Evolutionary conservation across 805 yeast species (phyloP).

Genomic region (Ogataea dorogensis): DNA sequence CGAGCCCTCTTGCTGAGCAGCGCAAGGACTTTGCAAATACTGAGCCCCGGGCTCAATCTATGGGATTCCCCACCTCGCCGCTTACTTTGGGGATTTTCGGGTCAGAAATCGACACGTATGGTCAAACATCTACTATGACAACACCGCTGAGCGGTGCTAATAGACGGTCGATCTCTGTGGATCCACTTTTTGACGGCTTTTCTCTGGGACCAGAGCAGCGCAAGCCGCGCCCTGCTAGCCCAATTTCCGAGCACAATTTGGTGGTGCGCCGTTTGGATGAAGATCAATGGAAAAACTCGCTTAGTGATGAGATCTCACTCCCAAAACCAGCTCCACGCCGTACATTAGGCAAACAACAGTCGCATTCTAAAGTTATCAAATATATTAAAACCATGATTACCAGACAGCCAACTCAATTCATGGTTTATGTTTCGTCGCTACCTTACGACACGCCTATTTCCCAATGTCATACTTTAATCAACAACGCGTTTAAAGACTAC

Average conservation of each 20-base stretch:
- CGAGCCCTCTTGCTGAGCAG: slow-evolving; percentile 32
- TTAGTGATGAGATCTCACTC: slow-evolving; percentile 4
- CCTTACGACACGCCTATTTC: slow-evolving; percentile 29
- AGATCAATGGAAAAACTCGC: background rate
- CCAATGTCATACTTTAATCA: slow-evolving; percentile 25
- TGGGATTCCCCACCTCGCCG: slow-evolving; percentile 24
- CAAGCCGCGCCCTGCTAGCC: too few species aligned
- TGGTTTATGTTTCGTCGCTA: slow-evolving; percentile 29
- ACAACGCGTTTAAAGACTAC: slow-evolving; percentile 26
- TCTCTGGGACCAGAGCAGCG: slow-evolving; percentile 16
- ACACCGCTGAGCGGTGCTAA: slow-evolving; percentile 8
- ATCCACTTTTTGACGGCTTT: slow-evolving; percentile 23
- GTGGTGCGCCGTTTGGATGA: slow-evolving; percentile 2
- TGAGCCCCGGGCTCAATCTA: slow-evolving; percentile 20
- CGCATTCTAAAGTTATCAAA: slow-evolving; percentile 18
- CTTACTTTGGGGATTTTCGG: slow-evolving; percentile 20
- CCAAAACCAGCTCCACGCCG: slow-evolving; percentile 1
- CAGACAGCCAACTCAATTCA: slow-evolving; percentile 26
- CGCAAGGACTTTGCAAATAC: slow-evolving; percentile 15
- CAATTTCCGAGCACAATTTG: background rate
- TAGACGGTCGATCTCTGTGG: slow-evolving; percentile 10
- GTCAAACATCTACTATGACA: slow-evolving; percentile 1
- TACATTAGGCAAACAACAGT: slow-evolving; percentile 3
- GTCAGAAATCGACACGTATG: slow-evolving; percentile 2
- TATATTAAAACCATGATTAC: slow-evolving; percentile 30